Evolutionary conservation across 371 early-diverging fungal species (phyloP).

Genomic region (Mortierella sp.): DNA sequence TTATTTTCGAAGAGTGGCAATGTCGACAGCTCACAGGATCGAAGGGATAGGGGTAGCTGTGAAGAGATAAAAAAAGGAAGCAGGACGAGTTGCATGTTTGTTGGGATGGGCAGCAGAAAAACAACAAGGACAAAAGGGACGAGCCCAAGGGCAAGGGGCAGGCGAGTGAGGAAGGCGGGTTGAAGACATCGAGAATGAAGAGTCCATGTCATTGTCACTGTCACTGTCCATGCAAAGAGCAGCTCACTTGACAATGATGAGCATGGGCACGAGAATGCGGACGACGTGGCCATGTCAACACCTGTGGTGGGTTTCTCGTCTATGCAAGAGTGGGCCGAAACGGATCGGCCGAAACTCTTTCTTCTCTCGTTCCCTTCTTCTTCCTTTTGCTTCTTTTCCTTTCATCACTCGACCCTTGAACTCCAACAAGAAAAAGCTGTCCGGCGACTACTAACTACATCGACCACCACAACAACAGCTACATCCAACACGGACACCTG

Average conservation of each 20-base stretch:
- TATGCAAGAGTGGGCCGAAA: background rate
- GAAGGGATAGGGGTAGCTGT: background rate
- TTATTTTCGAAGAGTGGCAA: background rate
- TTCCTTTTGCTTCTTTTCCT: background rate
- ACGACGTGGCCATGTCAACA: background rate
- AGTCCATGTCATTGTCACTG: background rate
- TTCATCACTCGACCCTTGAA: background rate
- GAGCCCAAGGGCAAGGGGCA: constrained; percentile 3
- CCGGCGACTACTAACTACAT: background rate
- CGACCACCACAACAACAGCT: background rate
- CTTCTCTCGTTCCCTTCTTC: too few relatives aligned
- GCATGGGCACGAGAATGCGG: background rate
- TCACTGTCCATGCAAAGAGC: background rate
- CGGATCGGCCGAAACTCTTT: background rate
- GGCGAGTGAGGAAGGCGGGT: background rate
- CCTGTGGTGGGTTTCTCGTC: background rate
- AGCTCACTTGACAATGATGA: constrained; percentile 9
- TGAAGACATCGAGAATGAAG: background rate
- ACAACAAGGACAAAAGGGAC: constrained; percentile 1
- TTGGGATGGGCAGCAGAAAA: background rate
- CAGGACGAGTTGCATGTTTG: background rate
- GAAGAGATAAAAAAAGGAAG: background rate
- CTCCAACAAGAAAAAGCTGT: background rate
- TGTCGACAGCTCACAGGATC: constrained; percentile 9
- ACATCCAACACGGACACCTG: background rate